Evolutionary conservation across 257 asterid species (phyloP), one percentile per base, ranked within the genome.

Genomic region (Pogostemon cablin): DNA sequence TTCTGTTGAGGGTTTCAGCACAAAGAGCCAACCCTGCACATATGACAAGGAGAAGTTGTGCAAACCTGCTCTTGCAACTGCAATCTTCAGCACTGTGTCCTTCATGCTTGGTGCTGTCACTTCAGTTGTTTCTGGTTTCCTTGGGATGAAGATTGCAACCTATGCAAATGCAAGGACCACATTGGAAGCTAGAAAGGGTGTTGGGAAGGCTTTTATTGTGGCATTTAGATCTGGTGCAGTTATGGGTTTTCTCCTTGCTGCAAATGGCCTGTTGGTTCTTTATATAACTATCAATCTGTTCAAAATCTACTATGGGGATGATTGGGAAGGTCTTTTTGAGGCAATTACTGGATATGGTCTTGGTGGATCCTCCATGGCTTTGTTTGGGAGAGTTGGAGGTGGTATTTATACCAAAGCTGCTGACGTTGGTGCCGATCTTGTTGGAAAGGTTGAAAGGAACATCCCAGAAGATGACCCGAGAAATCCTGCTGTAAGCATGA

Each of bases 91-190:
- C 78, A 89, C 97, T 41, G 69, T 82, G 50, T 73, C 96, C 66
- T 91, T 91, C 73, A 59, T 91, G 87, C 97, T 91, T 25, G 97
- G 97, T 76, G 96, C 96, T 66, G 0, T 91, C 79, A 87, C 97
- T 62, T 91, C 97, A 1, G 90, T 91, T 34, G 59, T 87, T 32
- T 91, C 97, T 57, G 97, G 97, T 56, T 91, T 91, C 83, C 95
- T 91, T 20, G 97, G 97, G 65, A 91, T 91, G 97, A 91, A 89
- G 81, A 91, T 89, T 64, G 97, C 97, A 6, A 91, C 97, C 15
- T 91, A 86, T 79, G 97, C 97, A 60, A 91, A 91, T 78, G 97
- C 97, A 39, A 81, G 97, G 81, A 91, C 97, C 62, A 91, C 97
- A 7, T 41, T 91, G 77, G 97, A 91, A 83, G 97, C 97, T 0